These are phyloP conservation scores for Saccharomyces hybrid DNA, from an alignment of 1,139 yeast species.

Conservation along the genomic window DNA sequence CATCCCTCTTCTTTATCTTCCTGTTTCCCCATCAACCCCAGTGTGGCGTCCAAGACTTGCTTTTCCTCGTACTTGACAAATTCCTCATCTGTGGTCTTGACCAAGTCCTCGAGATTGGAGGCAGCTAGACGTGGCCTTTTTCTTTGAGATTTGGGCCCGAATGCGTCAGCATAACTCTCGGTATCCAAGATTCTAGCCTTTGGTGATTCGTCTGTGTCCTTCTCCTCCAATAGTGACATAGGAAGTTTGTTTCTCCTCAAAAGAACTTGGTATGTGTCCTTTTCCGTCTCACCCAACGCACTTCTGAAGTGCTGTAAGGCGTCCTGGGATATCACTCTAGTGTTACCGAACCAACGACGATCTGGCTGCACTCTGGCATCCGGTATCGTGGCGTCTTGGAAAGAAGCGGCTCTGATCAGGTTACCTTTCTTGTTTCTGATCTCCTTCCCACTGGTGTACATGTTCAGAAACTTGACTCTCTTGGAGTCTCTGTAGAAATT, in stretches of 20 bases:
- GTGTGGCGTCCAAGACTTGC: slow-evolving; percentile 59
- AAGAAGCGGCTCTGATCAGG: slow-evolving; percentile 73
- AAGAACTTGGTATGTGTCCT: slow-evolving; percentile 82
- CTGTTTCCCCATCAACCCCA: slow-evolving; percentile 70
- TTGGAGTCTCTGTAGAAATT: slow-evolving; percentile 93
- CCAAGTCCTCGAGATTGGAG: slow-evolving; percentile 74
- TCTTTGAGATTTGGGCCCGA: slow-evolving; percentile 93
- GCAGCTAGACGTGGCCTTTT: slow-evolving; percentile 81
- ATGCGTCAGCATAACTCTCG: slow-evolving; percentile 71
- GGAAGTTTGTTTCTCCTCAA: slow-evolving; percentile 88
- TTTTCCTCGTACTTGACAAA: slow-evolving; percentile 61
- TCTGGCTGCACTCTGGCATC: slow-evolving; percentile 93
- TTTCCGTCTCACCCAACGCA: slow-evolving; percentile 81
- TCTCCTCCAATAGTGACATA: slow-evolving; percentile 88
- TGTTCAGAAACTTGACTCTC: slow-evolving; percentile 78
- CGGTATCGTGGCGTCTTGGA: slow-evolving; percentile 84
- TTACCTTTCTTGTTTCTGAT: slow-evolving; percentile 83
- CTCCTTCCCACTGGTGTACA: slow-evolving; percentile 91
- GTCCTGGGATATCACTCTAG: slow-evolving; percentile 95
- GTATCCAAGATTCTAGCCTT: slow-evolving; percentile 76
- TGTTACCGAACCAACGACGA: slow-evolving; percentile 95
- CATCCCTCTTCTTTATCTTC: slow-evolving; percentile 67
- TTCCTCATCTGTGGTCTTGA: slow-evolving; percentile 51
- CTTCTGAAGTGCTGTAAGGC: slow-evolving; percentile 90
- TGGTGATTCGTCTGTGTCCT: slow-evolving; percentile 65